Conservation (phyloP, 257 asterid species). For the Petunia axillaris region DNA sequence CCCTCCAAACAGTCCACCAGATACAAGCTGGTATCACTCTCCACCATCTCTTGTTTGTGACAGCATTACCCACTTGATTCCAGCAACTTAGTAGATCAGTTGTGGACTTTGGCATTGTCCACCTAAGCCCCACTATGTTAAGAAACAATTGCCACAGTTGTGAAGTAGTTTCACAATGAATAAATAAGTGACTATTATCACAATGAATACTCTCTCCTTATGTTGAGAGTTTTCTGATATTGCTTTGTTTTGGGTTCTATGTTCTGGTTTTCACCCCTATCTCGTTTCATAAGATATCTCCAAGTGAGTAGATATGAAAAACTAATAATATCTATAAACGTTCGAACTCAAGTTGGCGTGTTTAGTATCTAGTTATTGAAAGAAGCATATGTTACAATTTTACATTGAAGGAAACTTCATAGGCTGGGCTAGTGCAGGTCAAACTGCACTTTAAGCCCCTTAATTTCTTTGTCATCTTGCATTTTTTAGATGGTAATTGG, state of each 20-base stretch:
- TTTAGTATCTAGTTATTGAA: neutral
- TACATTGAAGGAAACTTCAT: neutral
- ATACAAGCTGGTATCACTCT: no score
- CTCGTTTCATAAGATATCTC: neutral
- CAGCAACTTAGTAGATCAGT: no score
- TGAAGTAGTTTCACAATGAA: no score
- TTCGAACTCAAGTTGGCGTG: neutral
- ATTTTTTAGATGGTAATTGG: neutral
- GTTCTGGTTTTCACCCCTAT: neutral
- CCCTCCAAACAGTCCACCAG: no score
- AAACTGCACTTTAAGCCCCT: neutral
- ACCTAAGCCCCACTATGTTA: no score
- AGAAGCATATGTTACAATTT: neutral
- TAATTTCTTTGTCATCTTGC: constrained; percentile 9
- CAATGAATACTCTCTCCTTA: constrained; percentile 21
- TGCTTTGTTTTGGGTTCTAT: constrained; percentile 17
- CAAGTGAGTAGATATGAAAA: neutral
- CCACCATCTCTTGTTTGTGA: no score
- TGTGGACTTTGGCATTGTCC: no score
- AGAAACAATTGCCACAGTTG: no score
- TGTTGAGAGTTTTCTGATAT: constrained; percentile 12
- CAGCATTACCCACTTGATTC: no score
- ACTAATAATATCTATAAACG: neutral
- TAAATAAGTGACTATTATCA: no score
- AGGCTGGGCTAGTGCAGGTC: neutral